Evolutionary conservation across 805 yeast genomes (phyloP).

Genomic region (Candida khao-thaluensis): DNA sequence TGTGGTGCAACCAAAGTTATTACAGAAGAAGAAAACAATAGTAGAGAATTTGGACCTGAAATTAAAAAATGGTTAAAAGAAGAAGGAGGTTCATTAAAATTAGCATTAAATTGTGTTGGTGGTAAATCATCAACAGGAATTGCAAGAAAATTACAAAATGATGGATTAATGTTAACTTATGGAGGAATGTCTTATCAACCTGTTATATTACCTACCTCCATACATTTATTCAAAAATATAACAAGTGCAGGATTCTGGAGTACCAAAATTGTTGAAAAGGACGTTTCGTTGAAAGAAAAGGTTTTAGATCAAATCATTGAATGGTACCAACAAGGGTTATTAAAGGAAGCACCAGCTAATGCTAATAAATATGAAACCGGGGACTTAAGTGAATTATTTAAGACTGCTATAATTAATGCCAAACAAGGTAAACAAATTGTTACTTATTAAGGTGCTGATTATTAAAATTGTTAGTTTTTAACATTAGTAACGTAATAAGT

Average conservation of each 20-base stretch:
- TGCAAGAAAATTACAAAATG: constrained; percentile 73
- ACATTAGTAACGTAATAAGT: too few relatives aligned
- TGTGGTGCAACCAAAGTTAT: constrained; percentile 88
- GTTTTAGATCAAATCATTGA: constrained; percentile 37
- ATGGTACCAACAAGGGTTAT: constrained; percentile 43
- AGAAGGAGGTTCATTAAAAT: constrained; percentile 53
- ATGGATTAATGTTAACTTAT: constrained; percentile 82
- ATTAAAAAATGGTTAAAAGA: constrained; percentile 54
- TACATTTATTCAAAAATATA: constrained; percentile 86
- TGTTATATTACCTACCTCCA: constrained; percentile 82
- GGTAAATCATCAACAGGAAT: constrained; percentile 81
- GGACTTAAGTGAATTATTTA: constrained; percentile 29
- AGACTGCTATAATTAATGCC: constrained; percentile 32
- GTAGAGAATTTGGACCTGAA: constrained; percentile 61
- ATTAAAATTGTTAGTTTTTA: background rate
- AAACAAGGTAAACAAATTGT: constrained; percentile 37
- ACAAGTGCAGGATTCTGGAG: constrained; percentile 93
- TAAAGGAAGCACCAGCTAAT: constrained; percentile 37
- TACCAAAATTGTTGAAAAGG: constrained; percentile 48
- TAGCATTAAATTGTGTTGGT: constrained; percentile 92
- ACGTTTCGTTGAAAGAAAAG: constrained; percentile 33
- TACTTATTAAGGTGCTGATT: constrained; percentile 5
- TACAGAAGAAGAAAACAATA: constrained; percentile 80
- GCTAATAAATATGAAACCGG: constrained; percentile 24
- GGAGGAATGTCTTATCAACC: constrained; percentile 99